Evolutionary conservation across 2,329 filamentous ascomycete genomes (phyloP).

Genomic region (Corynespora cassiicola): DNA sequence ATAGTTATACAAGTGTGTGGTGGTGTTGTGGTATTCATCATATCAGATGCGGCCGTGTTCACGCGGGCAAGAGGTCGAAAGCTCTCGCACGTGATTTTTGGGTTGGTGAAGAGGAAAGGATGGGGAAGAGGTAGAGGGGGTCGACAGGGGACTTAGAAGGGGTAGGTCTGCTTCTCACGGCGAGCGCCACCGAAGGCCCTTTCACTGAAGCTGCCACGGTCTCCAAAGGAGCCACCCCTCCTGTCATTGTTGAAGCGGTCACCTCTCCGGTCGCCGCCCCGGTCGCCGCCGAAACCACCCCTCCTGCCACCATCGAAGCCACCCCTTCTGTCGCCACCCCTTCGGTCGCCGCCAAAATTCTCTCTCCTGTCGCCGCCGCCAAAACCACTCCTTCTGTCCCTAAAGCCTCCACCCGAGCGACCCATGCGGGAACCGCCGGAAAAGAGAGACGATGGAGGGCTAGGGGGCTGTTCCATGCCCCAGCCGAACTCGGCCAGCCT

Average conservation of each 20-base stretch:
- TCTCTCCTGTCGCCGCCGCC: constrained; percentile 17
- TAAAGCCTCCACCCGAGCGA: constrained; percentile 17
- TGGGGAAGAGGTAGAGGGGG: too few species aligned
- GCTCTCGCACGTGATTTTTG: too few species aligned
- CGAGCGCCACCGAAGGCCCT: too few species aligned
- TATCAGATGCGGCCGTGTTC: too few species aligned
- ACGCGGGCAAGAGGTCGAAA: too few species aligned
- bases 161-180: too few species aligned
- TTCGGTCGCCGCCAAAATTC: constrained; percentile 16
- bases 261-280: constrained; percentile 17
- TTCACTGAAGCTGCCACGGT: too few species aligned
- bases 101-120: too few species aligned
- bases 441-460: constrained; percentile 31
- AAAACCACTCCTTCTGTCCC: constrained; percentile 10
- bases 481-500: constrained; percentile 54
- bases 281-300: constrained; percentile 13
- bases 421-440: constrained; percentile 12
- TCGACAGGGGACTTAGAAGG: too few species aligned
- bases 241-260: too few species aligned
- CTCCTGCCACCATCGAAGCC: constrained; percentile 25
- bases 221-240: constrained; percentile 16
- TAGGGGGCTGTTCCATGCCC: constrained; percentile 52
- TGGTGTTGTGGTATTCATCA: too few species aligned
- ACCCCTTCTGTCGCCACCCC: constrained; percentile 15
- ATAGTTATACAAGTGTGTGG: too few species aligned